Percentiles rank a stretch among this genome's conserved stretches.
phyloP scores from a whole-genome alignment of 106 monocot species.

The Dendrobium officinale region DNA sequence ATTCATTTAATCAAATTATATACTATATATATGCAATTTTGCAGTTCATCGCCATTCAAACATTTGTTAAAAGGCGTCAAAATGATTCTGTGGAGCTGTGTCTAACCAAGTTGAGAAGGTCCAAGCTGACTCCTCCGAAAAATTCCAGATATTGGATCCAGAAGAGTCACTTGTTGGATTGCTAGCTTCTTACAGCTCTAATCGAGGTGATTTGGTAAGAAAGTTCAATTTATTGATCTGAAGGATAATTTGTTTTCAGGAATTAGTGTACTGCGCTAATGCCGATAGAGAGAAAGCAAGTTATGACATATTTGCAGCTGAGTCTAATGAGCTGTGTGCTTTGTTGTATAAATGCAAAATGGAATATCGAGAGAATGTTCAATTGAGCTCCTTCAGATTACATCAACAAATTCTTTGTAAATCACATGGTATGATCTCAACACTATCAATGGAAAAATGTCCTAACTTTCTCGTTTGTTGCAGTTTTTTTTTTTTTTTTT shows the following conservation, averaged over 20 bases:
- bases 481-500: no score
- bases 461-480: no score
- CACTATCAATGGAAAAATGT: no score
- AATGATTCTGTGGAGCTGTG: neutral
- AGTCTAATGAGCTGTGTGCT: no score
- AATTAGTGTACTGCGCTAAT: conserved; percentile 1
- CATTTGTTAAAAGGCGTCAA: conserved; percentile 33
- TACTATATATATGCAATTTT: conserved; percentile 7
- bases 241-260: neutral
- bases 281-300: neutral
- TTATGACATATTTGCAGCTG: neutral
- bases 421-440: no score
- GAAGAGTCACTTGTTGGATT: conserved; percentile 57
- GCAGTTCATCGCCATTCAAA: conserved; percentile 77
- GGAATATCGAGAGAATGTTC: no score
- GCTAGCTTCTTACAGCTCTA: conserved; percentile 22
- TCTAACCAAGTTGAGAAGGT: neutral
- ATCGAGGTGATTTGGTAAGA: conserved; percentile 62
- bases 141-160: conserved; percentile 29
- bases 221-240: neutral
- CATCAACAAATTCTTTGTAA: no score
- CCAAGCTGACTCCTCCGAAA: conserved; percentile 13
- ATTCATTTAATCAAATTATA: neutral
- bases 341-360: neutral
- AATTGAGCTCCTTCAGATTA: no score